Evolutionary conservation across 2,329 filamentous ascomycete genomes (phyloP).

Genomic region (Phoma herbarum): DNA sequence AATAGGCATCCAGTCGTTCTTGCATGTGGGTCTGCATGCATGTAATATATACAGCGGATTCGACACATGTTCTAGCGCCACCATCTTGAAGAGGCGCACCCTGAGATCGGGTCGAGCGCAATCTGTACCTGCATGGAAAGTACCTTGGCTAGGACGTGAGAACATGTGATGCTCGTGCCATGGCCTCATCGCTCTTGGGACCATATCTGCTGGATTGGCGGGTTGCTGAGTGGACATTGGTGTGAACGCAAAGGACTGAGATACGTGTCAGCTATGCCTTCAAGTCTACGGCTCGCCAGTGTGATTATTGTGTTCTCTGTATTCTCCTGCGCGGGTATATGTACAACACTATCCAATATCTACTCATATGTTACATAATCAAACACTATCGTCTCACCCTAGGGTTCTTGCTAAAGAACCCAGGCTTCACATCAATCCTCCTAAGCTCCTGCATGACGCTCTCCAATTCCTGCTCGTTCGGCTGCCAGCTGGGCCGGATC

Average conservation of each 20-base stretch:
- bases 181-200: not conserved
- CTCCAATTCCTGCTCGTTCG: conserved; percentile 47
- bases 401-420: conserved; percentile 27
- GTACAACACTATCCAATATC: not conserved
- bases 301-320: no score
- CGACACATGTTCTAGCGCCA: conserved; percentile 10
- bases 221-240: not conserved
- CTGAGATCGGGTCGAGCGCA: not conserved
- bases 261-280: no score
- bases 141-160: not conserved
- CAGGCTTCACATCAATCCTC: conserved; percentile 30
- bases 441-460: conserved; percentile 36
- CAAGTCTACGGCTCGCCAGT: no score
- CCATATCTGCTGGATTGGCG: not conserved
- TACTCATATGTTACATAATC: not conserved
- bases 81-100: not conserved
- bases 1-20: no score
- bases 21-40: no score
- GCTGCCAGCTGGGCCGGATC: conserved; percentile 51
- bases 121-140: conserved; percentile 16
- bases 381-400: conserved; percentile 4
- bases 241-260: no score
- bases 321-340: not conserved
- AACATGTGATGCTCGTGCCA: not conserved
- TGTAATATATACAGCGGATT: conserved; percentile 10